These are phyloP conservation scores for Rhododendron simsii DNA, from an alignment of 148 eudicot genomes.

Conservation along the genomic window DNA sequence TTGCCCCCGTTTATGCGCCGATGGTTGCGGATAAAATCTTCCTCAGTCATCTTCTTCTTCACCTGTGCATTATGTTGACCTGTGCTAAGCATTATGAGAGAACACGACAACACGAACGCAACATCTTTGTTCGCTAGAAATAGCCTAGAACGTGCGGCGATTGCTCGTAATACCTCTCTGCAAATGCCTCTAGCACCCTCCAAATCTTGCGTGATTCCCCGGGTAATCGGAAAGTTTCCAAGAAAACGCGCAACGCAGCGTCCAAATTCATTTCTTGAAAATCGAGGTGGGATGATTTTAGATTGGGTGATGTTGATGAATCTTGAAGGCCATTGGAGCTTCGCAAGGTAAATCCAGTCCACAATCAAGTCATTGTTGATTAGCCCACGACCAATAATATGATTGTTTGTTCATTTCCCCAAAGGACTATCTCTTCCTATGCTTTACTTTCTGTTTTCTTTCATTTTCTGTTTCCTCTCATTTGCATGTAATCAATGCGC, in stretches of 20 bases:
- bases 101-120: conserved; percentile 78
- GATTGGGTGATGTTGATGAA: too few species aligned
- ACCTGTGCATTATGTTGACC: conserved; percentile 94
- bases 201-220: conserved; percentile 94
- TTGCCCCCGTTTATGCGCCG: conserved; percentile 77
- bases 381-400: too few species aligned
- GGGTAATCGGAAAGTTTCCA: conserved; percentile 67
- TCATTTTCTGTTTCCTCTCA: too few species aligned
- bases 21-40: conserved; percentile 85
- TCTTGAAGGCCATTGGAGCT: too few species aligned
- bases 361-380: too few species aligned
- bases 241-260: conserved; percentile 53
- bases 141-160: conserved; percentile 58
- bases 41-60: conserved; percentile 94
- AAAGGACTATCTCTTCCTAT: too few species aligned
- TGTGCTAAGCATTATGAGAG: conserved; percentile 83
- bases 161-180: conserved; percentile 88
- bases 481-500: too few species aligned
- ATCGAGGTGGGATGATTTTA: conserved; percentile 15
- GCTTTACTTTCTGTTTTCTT: too few species aligned
- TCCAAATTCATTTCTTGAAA: conserved; percentile 61
- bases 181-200: conserved; percentile 89
- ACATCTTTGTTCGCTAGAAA: conserved; percentile 63
- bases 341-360: too few species aligned
- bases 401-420: too few species aligned